A percentile compares a stretch with the other conserved stretches of the same genome.
phyloP scores from a whole-genome alignment of 345 rosid species.

The Cardamine resedifolia region DNA sequence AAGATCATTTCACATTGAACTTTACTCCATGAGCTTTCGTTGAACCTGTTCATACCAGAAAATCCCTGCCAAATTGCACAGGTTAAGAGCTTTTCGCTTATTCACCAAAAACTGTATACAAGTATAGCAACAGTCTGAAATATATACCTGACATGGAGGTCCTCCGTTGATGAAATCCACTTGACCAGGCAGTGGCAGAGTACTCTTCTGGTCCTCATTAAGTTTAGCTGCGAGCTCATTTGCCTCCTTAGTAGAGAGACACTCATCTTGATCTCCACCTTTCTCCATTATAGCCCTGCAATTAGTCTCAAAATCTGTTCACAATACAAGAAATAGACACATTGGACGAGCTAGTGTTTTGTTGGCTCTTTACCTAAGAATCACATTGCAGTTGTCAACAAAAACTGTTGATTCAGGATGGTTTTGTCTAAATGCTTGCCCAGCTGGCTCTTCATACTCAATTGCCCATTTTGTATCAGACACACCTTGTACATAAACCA shows the following conservation, averaged over 20 bases:
- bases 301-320: slow-evolving; percentile 13
- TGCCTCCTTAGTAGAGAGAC: slow-evolving; percentile 77
- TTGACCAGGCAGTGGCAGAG: slow-evolving; percentile 57
- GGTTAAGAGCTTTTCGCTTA: not conserved
- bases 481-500: slow-evolving; percentile 54
- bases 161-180: slow-evolving; percentile 96
- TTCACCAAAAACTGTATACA: not conserved
- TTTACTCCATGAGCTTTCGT: slow-evolving; percentile 70
- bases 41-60: slow-evolving; percentile 87
- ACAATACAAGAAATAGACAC: slow-evolving; percentile 14
- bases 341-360: not conserved
- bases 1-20: slow-evolving; percentile 68
- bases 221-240: slow-evolving; percentile 46
- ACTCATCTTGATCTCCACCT: slow-evolving; percentile 78
- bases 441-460: slow-evolving; percentile 93
- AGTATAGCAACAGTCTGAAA: not conserved
- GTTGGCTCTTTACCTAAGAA: slow-evolving; percentile 50
- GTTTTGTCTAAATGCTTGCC: slow-evolving; percentile 66
- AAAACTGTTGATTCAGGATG: slow-evolving; percentile 71
- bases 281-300: slow-evolving; percentile 78
- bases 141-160: slow-evolving; percentile 88
- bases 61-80: slow-evolving; percentile 64
- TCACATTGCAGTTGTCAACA: slow-evolving; percentile 81
- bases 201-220: slow-evolving; percentile 37
- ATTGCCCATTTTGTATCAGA: slow-evolving; percentile 82